Percentiles rank a stretch among this genome's conserved stretches.
Conservation (phyloP, 2,329 filamentous ascomycete genomes). For the Aureobasidium mangrovei region DNA sequence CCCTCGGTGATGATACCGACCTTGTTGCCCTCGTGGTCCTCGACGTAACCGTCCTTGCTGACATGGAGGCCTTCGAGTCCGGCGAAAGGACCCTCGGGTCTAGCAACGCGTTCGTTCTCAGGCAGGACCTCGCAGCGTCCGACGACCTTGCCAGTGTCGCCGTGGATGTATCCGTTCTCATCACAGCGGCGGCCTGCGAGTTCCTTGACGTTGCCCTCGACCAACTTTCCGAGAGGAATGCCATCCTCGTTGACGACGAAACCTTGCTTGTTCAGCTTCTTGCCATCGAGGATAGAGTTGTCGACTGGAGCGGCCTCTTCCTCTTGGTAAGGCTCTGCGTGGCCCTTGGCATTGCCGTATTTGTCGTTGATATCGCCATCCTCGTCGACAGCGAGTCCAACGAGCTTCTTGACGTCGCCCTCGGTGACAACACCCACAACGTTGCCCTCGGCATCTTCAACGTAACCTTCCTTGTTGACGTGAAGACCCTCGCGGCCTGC, state of each 20-base stretch:
- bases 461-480: conserved; percentile 39
- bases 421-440: conserved; percentile 47
- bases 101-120: conserved; percentile 46
- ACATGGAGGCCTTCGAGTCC: conserved; percentile 58
- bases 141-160: conserved; percentile 47
- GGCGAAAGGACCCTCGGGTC: conserved; percentile 58
- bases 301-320: conserved; percentile 40
- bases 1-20: conserved; percentile 65
- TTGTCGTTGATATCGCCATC: conserved; percentile 56
- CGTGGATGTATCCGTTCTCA: conserved; percentile 47
- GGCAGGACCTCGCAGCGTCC: conserved; percentile 51
- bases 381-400: conserved; percentile 51
- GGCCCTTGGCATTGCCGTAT: conserved; percentile 52
- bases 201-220: conserved; percentile 49
- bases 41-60: conserved; percentile 59
- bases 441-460: conserved; percentile 43
- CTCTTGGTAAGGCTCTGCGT: conserved; percentile 46
- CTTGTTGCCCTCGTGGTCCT: conserved; percentile 70
- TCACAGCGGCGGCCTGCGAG: conserved; percentile 49
- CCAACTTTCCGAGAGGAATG: conserved; percentile 46
- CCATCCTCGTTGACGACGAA: conserved; percentile 46
- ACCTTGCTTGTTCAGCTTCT: conserved; percentile 50
- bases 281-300: conserved; percentile 45
- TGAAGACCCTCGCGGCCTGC: conserved; percentile 41
- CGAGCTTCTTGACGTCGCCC: conserved; percentile 50